A percentile compares a stretch with the other conserved stretches of the same genome.
These are phyloP conservation scores for Hymenochaete sp. DNA, from an alignment of 1,284 basidiomycete species.

Conservation along the genomic window DNA sequence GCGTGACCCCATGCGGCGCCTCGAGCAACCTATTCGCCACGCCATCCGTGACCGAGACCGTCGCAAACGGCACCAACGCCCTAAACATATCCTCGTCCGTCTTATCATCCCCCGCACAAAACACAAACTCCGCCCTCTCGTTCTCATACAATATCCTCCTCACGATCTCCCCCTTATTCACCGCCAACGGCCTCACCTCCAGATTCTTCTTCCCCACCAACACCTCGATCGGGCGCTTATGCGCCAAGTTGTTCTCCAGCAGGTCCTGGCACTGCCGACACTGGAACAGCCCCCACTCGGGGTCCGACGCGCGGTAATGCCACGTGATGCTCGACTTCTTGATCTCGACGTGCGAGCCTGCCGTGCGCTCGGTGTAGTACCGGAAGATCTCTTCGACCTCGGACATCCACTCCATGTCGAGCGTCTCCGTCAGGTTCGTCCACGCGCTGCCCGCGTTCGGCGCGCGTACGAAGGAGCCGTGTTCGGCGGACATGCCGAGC, in stretches of 20 bases:
- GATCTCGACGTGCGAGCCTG: slow-evolving; percentile 91
- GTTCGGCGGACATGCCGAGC: slow-evolving; percentile 92
- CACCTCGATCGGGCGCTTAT: slow-evolving; percentile 86
- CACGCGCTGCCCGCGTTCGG: slow-evolving; percentile 54
- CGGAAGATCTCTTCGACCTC: slow-evolving; percentile 94
- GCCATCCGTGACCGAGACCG: slow-evolving; percentile 1
- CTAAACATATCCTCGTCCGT: slow-evolving; percentile 98
- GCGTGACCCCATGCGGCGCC: slow-evolving; percentile 44
- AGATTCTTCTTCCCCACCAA: slow-evolving; percentile 97
- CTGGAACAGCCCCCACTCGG: slow-evolving; percentile 94
- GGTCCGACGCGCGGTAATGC: slow-evolving; percentile 93
- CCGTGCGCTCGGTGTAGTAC: slow-evolving; percentile 94
- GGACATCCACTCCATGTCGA: slow-evolving; percentile 98
- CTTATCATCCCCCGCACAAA: slow-evolving; percentile 98
- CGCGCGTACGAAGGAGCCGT: slow-evolving; percentile 86
- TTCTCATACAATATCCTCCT: slow-evolving; percentile 75
- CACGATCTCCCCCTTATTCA: slow-evolving; percentile 99
- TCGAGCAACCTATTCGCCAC: slow-evolving; percentile 48
- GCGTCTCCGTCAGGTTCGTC: slow-evolving; percentile 80
- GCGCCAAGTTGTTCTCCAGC: slow-evolving; percentile 84
- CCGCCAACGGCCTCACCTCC: slow-evolving; percentile 88
- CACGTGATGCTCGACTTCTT: slow-evolving; percentile 98
- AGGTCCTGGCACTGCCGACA: slow-evolving; percentile 95
- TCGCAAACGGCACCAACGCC: slow-evolving; percentile 61
- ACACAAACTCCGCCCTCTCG: slow-evolving; percentile 74